Evolutionary conservation across 164 flowering plant genomes (phyloP).

Genomic region (Aristolochia contorta): DNA sequence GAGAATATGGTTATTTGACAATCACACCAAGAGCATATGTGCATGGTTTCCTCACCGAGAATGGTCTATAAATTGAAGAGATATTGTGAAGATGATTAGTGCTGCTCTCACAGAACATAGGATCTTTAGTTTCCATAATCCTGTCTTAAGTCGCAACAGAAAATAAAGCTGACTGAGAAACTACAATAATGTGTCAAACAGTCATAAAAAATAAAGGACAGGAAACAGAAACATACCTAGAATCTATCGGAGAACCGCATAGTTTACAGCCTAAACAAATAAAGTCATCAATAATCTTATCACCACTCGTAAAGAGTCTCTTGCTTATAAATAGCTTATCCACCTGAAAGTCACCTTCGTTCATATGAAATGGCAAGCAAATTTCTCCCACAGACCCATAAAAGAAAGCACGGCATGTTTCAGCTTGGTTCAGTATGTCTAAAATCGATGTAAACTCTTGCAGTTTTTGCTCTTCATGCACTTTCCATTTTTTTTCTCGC

Average conservation of each 20-base stretch:
- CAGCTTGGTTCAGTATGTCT: constrained; percentile 26
- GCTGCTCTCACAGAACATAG: constrained; percentile 44
- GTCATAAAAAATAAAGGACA: not conserved
- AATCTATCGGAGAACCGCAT: constrained; percentile 49
- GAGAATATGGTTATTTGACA: too few species aligned
- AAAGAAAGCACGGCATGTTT: constrained; percentile 39
- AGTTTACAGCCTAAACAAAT: constrained; percentile 61
- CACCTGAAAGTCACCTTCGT: constrained; percentile 22
- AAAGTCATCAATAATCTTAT: constrained; percentile 48
- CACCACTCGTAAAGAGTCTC: constrained; percentile 24
- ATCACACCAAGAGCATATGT: too few species aligned
- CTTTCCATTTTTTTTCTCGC: constrained; percentile 52
- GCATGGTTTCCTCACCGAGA: constrained; percentile 36
- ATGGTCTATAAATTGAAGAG: constrained; percentile 54
- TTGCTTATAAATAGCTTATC: constrained; percentile 59
- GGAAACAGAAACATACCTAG: constrained; percentile 4
- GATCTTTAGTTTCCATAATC: constrained; percentile 13
- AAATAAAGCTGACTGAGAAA: not conserved
- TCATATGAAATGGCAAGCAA: constrained; percentile 33
- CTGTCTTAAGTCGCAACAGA: not conserved
- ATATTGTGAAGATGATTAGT: constrained; percentile 36
- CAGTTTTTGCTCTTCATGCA: constrained; percentile 26
- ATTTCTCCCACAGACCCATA: constrained; percentile 58
- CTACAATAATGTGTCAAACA: not conserved
- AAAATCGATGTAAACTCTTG: constrained; percentile 32